Conservation (phyloP, 2,329 filamentous ascomycete genomes). For the Phaeosphaeriaceae sp. region DNA sequence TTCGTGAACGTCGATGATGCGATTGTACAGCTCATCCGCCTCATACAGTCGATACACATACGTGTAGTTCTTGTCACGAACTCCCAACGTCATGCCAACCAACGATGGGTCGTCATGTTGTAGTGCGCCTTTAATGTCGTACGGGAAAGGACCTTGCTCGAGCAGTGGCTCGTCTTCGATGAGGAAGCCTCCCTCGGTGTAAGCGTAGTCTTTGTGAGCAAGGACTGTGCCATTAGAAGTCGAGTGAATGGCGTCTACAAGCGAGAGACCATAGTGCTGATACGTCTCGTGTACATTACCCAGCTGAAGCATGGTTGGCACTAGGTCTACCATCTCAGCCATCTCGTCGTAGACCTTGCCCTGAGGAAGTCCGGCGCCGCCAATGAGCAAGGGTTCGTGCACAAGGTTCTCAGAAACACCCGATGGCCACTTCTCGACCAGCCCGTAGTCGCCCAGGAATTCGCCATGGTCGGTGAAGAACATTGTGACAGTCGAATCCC, state of each 20-base stretch:
- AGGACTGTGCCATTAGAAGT: background rate
- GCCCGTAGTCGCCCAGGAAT: slow-evolving; percentile 57
- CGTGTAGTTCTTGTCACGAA: slow-evolving; percentile 50
- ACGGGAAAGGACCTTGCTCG: slow-evolving; percentile 54
- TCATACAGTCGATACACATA: slow-evolving; percentile 59
- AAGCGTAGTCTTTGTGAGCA: slow-evolving; percentile 52
- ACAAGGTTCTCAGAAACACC: slow-evolving; percentile 53
- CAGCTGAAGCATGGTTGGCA: slow-evolving; percentile 55
- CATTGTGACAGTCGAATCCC: slow-evolving; percentile 53
- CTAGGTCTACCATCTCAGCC: slow-evolving; percentile 57
- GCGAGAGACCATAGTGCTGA: slow-evolving; percentile 51
- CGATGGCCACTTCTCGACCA: slow-evolving; percentile 61
- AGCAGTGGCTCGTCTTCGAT: slow-evolving; percentile 56
- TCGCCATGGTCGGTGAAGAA: slow-evolving; percentile 59
- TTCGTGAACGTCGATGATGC: slow-evolving; percentile 50
- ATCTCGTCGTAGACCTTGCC: slow-evolving; percentile 46
- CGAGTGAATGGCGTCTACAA: slow-evolving; percentile 38
- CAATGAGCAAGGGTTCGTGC: slow-evolving; percentile 56
- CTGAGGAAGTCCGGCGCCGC: slow-evolving; percentile 50
- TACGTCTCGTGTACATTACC: slow-evolving; percentile 51
- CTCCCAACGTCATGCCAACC: slow-evolving; percentile 54
- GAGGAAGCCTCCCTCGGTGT: slow-evolving; percentile 57
- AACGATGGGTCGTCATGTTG: slow-evolving; percentile 56
- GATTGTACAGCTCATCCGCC: slow-evolving; percentile 53
- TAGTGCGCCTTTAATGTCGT: slow-evolving; percentile 56